These are phyloP conservation scores for Austroboletus rostrupii DNA, from an alignment of 1,284 basidiomycete genomes.

Conservation along the genomic window DNA sequence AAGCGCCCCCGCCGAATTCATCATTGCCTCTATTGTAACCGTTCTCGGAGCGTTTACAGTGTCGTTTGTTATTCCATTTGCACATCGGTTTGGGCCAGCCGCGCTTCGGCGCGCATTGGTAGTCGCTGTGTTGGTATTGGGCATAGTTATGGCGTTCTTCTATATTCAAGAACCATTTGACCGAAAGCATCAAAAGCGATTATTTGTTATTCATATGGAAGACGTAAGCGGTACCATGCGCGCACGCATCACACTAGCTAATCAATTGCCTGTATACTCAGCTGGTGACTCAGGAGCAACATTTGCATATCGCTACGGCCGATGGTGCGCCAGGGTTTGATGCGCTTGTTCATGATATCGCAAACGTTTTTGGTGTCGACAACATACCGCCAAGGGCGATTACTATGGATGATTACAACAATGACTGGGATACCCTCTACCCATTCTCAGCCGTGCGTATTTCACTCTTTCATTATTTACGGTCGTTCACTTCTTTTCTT, in stretches of 20 bases:
- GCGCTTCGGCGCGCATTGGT: conserved; percentile 48
- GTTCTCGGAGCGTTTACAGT: conserved; percentile 58
- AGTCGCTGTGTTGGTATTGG: conserved; percentile 44
- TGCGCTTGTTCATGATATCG: conserved; percentile 59
- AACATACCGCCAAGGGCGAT: conserved; percentile 42
- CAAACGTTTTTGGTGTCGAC: conserved; percentile 51
- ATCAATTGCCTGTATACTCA: conserved; percentile 28
- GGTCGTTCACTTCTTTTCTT: conserved; percentile 6
- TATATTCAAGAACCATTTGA: conserved; percentile 72
- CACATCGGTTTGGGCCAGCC: conserved; percentile 64
- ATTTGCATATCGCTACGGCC: conserved; percentile 80
- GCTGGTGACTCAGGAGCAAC: conserved; percentile 71
- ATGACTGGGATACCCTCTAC: conserved; percentile 86
- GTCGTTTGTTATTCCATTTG: conserved; percentile 70
- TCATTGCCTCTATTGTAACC: conserved; percentile 78
- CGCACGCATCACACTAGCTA: background rate
- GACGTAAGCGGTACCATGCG: conserved; percentile 53
- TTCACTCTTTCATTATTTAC: conserved; percentile 3
- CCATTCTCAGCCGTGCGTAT: conserved; percentile 71
- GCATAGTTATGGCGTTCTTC: conserved; percentile 59
- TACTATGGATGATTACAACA: conserved; percentile 63
- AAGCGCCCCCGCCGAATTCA: conserved; percentile 81
- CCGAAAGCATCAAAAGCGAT: conserved; percentile 79
- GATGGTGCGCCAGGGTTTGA: conserved; percentile 81
- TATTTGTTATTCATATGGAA: conserved; percentile 85